Evolutionary conservation across 1,139 yeast species (phyloP).

Genomic region (Debaryomycetaceae sp.): DNA sequence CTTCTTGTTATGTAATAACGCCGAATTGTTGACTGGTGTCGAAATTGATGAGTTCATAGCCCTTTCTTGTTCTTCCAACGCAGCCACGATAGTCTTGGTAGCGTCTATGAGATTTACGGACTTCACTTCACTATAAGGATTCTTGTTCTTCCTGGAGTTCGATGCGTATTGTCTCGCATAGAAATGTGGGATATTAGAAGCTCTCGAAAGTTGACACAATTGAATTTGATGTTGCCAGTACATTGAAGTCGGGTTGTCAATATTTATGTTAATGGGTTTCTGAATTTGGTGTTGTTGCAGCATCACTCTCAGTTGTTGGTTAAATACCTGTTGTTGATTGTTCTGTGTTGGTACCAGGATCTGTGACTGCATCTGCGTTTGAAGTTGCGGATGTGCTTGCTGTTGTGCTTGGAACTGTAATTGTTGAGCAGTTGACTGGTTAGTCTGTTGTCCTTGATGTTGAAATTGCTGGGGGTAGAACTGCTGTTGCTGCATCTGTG

Average conservation of each 20-base stretch:
- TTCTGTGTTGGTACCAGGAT: constrained; percentile 10
- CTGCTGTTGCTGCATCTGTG: constrained; percentile 22
- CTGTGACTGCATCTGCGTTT: constrained; percentile 13
- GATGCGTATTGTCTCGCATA: constrained; percentile 93
- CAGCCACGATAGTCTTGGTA: constrained; percentile 48
- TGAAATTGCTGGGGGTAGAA: constrained; percentile 21
- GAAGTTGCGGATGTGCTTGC: constrained; percentile 7
- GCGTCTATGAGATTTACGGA: constrained; percentile 51
- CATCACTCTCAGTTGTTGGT: constrained; percentile 17
- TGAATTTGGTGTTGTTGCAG: constrained; percentile 22
- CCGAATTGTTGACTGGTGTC: constrained; percentile 33
- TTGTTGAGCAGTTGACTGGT: constrained; percentile 20
- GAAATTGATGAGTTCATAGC: constrained; percentile 20
- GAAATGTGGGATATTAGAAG: constrained; percentile 71
- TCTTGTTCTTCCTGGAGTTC: constrained; percentile 58
- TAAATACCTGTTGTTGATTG: constrained; percentile 19
- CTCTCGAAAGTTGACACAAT: constrained; percentile 74
- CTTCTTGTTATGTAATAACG: constrained; percentile 63
- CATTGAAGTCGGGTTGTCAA: constrained; percentile 50
- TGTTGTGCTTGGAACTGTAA: constrained; percentile 22
- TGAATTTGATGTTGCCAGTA: constrained; percentile 90
- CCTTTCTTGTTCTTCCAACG: constrained; percentile 42
- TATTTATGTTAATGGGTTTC: constrained; percentile 31
- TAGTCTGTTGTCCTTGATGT: constrained; percentile 10
- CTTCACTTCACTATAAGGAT: constrained; percentile 43